Conservation (phyloP, 768 basidiomycete genomes). For the Tylopilus felleus region DNA sequence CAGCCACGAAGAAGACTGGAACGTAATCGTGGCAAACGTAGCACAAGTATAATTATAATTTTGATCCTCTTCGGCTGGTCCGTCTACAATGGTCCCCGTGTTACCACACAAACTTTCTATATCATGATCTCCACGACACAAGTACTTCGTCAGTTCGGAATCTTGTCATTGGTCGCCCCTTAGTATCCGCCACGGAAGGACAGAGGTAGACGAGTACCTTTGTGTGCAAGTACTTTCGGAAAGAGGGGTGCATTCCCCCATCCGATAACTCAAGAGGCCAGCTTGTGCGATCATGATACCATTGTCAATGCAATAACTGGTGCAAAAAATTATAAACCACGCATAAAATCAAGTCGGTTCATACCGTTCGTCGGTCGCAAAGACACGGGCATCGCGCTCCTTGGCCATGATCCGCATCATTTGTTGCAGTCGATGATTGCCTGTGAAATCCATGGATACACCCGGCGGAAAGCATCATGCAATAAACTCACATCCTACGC, state of each 20-base stretch:
- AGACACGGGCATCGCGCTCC: conserved; percentile 85
- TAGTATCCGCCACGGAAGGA: conserved; percentile 1
- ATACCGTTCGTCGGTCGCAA: conserved; percentile 94
- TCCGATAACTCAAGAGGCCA: conserved; percentile 85
- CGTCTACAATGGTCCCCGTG: neutral
- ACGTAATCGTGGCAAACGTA: conserved; percentile 50
- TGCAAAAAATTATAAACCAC: neutral
- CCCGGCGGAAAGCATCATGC: neutral
- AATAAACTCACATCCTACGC: conserved; percentile 88
- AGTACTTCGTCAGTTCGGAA: conserved; percentile 94
- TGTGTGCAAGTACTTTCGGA: conserved; percentile 88
- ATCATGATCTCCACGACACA: conserved; percentile 72
- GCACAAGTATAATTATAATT: conserved; percentile 21
- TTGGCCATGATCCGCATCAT: conserved; percentile 99
- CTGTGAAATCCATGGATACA: conserved; percentile 37
- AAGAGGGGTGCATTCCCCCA: conserved; percentile 80
- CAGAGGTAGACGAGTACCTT: conserved; percentile 45
- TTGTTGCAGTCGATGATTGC: conserved; percentile 89
- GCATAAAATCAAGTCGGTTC: conserved; percentile 13
- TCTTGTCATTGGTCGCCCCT: conserved; percentile 42
- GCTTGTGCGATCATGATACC: conserved; percentile 99
- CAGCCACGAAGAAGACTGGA: conserved; percentile 46
- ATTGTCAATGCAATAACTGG: conserved; percentile 98
- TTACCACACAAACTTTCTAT: neutral
- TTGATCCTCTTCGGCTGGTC: neutral